Conservation (phyloP, 192 early-diverging fungal genomes). For the Coemansia furcata region DNA sequence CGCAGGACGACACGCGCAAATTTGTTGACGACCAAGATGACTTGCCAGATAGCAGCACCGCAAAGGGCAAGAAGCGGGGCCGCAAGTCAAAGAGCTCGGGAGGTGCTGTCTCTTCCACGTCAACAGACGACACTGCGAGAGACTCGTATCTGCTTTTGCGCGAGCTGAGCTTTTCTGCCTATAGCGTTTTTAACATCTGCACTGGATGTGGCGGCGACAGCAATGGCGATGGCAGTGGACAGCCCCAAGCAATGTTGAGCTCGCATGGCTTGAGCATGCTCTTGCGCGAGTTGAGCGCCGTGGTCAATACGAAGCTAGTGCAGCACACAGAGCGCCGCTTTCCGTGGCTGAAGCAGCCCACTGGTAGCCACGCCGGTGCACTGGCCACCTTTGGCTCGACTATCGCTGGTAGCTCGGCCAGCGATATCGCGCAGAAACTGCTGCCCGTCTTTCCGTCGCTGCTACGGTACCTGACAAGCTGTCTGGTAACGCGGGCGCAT, state of each 20-base stretch:
- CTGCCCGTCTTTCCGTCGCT: constrained; percentile 44
- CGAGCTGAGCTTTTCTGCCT: constrained; percentile 46
- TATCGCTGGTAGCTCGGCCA: constrained; percentile 24
- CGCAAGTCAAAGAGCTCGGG: constrained; percentile 22
- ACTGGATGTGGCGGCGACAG: neutral
- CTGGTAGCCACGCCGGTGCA: neutral
- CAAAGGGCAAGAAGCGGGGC: constrained; percentile 16
- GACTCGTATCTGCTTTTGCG: constrained; percentile 23
- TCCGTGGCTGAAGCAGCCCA: constrained; percentile 11
- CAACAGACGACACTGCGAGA: constrained; percentile 17
- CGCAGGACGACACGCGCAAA: constrained; percentile 40
- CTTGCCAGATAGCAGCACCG: neutral
- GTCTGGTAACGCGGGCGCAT: constrained; percentile 20
- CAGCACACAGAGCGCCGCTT: constrained; percentile 23
- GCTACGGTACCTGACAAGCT: constrained; percentile 27
- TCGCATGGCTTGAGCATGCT: constrained; percentile 21
- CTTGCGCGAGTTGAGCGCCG: constrained; percentile 29
- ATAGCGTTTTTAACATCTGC: constrained; percentile 15
- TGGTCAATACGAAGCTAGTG: constrained; percentile 30
- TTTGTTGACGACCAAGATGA: constrained; percentile 13
- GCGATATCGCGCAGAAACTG: constrained; percentile 18
- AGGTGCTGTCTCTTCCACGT: neutral
- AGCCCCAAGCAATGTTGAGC: constrained; percentile 9
- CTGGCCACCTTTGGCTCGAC: constrained; percentile 47
- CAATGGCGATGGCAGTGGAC: neutral